phyloP scores from a whole-genome alignment of 1,284 basidiomycete genomes.

The Apiotrichum veenhuisii region DNA sequence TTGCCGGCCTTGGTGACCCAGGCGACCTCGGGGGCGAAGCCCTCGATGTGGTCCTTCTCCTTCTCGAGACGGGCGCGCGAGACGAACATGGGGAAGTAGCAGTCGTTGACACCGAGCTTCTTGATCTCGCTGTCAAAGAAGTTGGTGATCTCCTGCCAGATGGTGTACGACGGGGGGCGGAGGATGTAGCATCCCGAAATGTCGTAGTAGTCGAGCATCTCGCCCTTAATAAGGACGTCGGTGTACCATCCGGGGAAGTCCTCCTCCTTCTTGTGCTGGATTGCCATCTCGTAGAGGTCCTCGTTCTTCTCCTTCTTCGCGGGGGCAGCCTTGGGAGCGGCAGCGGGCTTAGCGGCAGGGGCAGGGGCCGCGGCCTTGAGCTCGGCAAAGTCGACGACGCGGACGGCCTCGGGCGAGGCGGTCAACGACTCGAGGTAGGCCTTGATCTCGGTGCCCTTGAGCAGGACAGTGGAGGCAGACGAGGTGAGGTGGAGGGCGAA shows the following conservation, averaged over 20 bases:
- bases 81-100: constrained; percentile 99
- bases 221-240: constrained; percentile 92
- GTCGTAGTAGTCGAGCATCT: constrained; percentile 99
- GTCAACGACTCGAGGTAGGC: constrained; percentile 65
- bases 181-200: constrained; percentile 99
- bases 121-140: constrained; percentile 94
- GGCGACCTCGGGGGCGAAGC: constrained; percentile 99
- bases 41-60: constrained; percentile 98
- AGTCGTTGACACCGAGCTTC: constrained; percentile 91
- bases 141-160: constrained; percentile 92
- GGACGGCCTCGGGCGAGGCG: constrained; percentile 29
- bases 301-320: constrained; percentile 63
- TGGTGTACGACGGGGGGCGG: constrained; percentile 93
- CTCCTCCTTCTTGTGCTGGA: constrained; percentile 90
- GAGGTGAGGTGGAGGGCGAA: constrained; percentile 74
- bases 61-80: constrained; percentile 87
- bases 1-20: constrained; percentile 96
- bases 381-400: constrained; percentile 65
- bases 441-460: constrained; percentile 70
- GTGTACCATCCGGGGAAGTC: constrained; percentile 94
- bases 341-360: constrained; percentile 12
- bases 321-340: constrained; percentile 26
- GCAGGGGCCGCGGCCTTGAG: constrained; percentile 53
- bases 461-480: constrained; percentile 66
- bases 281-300: constrained; percentile 82